Percentiles rank a stretch among this genome's conserved stretches.
Conservation (phyloP, 164 flowering plant species). For the Euptelea pleiosperma region DNA sequence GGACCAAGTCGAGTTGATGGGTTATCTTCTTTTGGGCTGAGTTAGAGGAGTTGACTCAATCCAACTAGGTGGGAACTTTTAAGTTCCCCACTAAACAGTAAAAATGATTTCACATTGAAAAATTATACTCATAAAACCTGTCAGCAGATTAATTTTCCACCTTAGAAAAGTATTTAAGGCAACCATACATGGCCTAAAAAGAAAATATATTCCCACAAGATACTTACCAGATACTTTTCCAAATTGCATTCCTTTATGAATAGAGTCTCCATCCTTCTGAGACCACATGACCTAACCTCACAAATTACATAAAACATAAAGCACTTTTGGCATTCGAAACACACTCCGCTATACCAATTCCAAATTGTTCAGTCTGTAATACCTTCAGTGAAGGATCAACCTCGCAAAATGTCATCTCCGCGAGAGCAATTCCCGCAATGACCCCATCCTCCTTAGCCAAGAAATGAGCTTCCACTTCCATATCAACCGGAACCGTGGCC, state of each 20-base stretch:
- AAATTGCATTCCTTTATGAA: conserved; percentile 69
- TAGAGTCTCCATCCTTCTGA: conserved; percentile 69
- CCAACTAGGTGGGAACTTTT: no score
- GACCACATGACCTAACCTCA: conserved; percentile 78
- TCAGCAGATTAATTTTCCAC: no score
- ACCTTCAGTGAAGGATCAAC: conserved; percentile 94
- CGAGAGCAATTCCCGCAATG: conserved; percentile 88
- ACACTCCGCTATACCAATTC: not conserved
- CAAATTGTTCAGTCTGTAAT: conserved; percentile 8
- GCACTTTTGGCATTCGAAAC: conserved; percentile 2
- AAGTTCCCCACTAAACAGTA: no score
- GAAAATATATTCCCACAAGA: not conserved
- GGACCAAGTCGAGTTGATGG: no score
- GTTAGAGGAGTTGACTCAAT: no score
- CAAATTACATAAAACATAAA: conserved; percentile 3
- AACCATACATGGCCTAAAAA: no score
- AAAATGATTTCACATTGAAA: no score
- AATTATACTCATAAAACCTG: no score
- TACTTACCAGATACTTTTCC: conserved; percentile 80
- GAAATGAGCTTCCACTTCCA: conserved; percentile 87
- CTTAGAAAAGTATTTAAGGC: no score
- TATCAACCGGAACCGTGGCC: conserved; percentile 81
- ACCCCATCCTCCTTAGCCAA: conserved; percentile 91
- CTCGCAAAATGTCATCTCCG: conserved; percentile 79
- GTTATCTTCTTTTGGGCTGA: no score